Percentiles rank a stretch among this genome's conserved stretches.
Evolutionary conservation across 192 early-diverging fungal species (phyloP).

Genomic region (Coemansia sp.): DNA sequence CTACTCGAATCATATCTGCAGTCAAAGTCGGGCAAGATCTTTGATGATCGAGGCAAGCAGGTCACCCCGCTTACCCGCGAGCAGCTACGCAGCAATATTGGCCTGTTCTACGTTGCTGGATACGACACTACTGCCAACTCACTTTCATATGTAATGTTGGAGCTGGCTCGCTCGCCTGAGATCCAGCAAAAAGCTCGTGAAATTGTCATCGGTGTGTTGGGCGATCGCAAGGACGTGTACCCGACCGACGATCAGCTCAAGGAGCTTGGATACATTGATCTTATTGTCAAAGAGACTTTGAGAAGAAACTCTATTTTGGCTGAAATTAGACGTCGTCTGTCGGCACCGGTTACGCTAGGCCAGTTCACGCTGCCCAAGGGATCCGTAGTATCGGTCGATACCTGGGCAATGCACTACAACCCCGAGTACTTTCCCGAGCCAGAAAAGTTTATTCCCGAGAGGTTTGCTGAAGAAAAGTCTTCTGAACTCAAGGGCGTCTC

Average conservation of each 20-base stretch:
- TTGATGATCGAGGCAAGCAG: conserved; percentile 45
- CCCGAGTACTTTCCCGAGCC: conserved; percentile 46
- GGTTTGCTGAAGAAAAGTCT: conserved; percentile 45
- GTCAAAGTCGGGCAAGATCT: conserved; percentile 43
- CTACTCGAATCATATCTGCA: conserved; percentile 54
- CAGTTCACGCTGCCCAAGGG: conserved; percentile 44
- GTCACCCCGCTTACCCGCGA: conserved; percentile 41
- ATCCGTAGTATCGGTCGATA: conserved; percentile 40
- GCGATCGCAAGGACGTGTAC: conserved; percentile 53
- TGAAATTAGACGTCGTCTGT: conserved; percentile 45
- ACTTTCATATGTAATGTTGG: conserved; percentile 53
- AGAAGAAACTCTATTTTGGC: conserved; percentile 51
- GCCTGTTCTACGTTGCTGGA: conserved; percentile 57
- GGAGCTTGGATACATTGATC: conserved; percentile 53
- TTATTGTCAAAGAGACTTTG: conserved; percentile 55
- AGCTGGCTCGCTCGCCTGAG: conserved; percentile 45
- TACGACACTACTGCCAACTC: conserved; percentile 60
- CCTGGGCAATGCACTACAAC: conserved; percentile 51
- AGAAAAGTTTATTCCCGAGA: conserved; percentile 50
- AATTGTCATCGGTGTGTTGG: conserved; percentile 55
- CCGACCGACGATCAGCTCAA: conserved; percentile 56
- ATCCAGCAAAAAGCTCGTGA: conserved; percentile 57
- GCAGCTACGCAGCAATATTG: conserved; percentile 53
- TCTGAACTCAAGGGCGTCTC: conserved; percentile 25
- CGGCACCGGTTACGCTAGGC: conserved; percentile 41